Evolutionary conservation across 768 basidiomycete species (phyloP).

Genomic region (Chalciporus chontae): DNA sequence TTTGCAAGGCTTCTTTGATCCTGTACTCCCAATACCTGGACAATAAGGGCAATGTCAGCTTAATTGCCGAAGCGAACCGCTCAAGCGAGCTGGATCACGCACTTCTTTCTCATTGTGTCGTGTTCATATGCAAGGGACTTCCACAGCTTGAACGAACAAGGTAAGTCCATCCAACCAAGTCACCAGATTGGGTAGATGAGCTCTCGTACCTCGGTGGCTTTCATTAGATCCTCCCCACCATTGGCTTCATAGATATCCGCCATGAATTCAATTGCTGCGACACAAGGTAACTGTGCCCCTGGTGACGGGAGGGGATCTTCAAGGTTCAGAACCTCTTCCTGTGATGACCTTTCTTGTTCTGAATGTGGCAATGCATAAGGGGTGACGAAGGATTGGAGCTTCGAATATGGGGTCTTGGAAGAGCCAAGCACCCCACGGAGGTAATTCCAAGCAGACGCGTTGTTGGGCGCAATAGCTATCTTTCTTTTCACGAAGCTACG

Average conservation of each 20-base stretch:
- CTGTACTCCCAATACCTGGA: conserved; percentile 75
- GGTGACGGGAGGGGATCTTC: conserved; percentile 68
- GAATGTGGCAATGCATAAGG: conserved; percentile 52
- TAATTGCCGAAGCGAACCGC: conserved; percentile 20
- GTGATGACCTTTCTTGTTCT: conserved; percentile 19
- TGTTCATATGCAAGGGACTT: conserved; percentile 61
- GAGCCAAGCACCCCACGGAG: conserved; percentile 78
- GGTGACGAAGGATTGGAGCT: conserved; percentile 54
- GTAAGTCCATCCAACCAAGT: conserved; percentile 4
- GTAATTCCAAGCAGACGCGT: conserved; percentile 96
- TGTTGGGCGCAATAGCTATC: conserved; percentile 86
- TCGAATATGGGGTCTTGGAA: conserved; percentile 54
- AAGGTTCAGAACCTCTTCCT: conserved; percentile 58
- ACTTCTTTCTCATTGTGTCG: conserved; percentile 79
- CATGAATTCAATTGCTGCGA: conserved; percentile 79
- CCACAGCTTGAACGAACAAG: conserved; percentile 56
- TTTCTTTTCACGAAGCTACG: conserved; percentile 76
- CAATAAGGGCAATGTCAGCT: conserved; percentile 14
- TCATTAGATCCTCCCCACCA: conserved; percentile 44
- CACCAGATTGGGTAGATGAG: neutral
- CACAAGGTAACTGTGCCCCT: conserved; percentile 70
- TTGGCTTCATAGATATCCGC: conserved; percentile 70
- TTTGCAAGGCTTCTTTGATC: conserved; percentile 47
- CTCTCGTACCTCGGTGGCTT: conserved; percentile 46
- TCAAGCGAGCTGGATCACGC: conserved; percentile 20